phyloP scores from a whole-genome alignment of 805 yeast genomes.

The Scheffersomyces coipomensis region DNA sequence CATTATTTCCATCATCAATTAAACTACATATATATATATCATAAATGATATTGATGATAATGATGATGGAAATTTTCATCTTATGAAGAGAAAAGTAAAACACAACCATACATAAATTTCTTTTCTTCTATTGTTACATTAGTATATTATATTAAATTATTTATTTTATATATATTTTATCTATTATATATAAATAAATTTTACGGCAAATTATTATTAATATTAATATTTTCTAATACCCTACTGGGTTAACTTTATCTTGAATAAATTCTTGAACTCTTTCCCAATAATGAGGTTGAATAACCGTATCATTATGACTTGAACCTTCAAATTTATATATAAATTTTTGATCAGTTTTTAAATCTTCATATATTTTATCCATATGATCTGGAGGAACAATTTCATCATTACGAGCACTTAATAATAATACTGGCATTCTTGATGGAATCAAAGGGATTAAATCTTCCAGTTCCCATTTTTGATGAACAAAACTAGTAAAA shows the following conservation, averaged over 20 bases:
- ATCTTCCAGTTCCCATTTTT: conserved; percentile 78
- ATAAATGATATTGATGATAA: no score
- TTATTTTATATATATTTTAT: background rate
- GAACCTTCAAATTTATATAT: conserved; percentile 57
- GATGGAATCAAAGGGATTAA: conserved; percentile 51
- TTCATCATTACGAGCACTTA: conserved; percentile 79
- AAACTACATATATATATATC: no score
- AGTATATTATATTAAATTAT: no score
- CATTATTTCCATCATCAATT: no score
- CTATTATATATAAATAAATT: background rate
- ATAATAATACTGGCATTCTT: conserved; percentile 62
- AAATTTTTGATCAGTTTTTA: conserved; percentile 51
- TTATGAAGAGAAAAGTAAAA: no score
- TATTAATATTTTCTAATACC: conserved; percentile 16
- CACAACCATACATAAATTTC: no score
- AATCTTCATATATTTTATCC: conserved; percentile 53
- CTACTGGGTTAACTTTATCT: conserved; percentile 41
- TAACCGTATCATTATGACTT: conserved; percentile 80
- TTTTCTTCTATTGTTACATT: background rate
- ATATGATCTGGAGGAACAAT: conserved; percentile 89
- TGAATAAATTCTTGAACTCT: conserved; percentile 55
- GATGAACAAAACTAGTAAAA: conserved; percentile 63
- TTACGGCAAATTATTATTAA: background rate
- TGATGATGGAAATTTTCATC: no score
- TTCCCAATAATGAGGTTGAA: conserved; percentile 78